Evolutionary conservation across 1,139 yeast species (phyloP).

Genomic region (Debaryomyces udenii): DNA sequence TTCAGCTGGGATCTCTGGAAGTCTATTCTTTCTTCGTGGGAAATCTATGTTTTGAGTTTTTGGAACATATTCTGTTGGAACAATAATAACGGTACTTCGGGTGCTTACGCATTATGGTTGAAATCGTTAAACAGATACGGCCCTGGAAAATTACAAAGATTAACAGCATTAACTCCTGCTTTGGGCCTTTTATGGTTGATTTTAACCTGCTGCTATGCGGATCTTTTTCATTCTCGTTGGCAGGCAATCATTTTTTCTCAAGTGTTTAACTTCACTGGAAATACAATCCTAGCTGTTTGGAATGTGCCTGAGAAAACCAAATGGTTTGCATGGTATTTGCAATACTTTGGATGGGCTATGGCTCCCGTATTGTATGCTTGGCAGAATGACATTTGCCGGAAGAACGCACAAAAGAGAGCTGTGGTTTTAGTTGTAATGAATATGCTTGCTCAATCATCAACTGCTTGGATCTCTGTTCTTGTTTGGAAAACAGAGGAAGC

Average conservation of each 20-base stretch:
- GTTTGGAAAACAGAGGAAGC: conserved; percentile 53
- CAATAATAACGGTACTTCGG: conserved; percentile 48
- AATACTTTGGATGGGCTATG: conserved; percentile 54
- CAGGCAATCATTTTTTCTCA: conserved; percentile 60
- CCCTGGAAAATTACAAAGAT: conserved; percentile 41
- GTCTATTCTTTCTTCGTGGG: conserved; percentile 55
- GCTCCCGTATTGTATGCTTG: conserved; percentile 52
- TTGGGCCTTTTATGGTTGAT: conserved; percentile 46
- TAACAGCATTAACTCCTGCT: conserved; percentile 48
- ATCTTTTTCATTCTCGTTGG: conserved; percentile 57
- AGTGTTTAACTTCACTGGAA: conserved; percentile 43
- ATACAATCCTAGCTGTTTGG: conserved; percentile 50
- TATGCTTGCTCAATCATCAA: conserved; percentile 45
- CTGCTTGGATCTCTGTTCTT: conserved; percentile 48
- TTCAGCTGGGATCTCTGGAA: conserved; percentile 48
- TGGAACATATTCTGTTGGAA: conserved; percentile 70
- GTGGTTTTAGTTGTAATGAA: conserved; percentile 49
- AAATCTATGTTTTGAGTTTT: conserved; percentile 50
- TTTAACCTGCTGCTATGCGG: conserved; percentile 45
- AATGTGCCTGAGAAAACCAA: conserved; percentile 46
- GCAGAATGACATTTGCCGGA: conserved; percentile 49
- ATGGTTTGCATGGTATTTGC: conserved; percentile 52
- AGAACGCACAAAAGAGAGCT: conserved; percentile 47
- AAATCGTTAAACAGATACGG: conserved; percentile 35
- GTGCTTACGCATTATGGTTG: conserved; percentile 56